phyloP scores from a whole-genome alignment of 2,329 filamentous ascomycete genomes.

The Kalaharituber pfeilii region DNA sequence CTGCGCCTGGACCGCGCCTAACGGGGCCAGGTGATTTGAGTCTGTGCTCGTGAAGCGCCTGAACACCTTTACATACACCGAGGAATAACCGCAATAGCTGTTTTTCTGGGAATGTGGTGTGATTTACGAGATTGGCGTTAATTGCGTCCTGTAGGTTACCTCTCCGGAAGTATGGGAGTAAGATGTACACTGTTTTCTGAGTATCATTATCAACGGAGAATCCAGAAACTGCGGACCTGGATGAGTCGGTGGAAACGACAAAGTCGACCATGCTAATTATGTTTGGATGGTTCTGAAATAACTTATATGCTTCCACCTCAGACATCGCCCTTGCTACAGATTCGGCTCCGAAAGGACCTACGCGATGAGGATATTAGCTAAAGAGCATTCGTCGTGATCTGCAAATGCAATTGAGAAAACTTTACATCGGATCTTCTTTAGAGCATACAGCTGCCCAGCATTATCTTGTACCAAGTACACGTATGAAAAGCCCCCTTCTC shows the following conservation, averaged over 20 bases:
- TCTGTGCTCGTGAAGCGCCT: constrained; percentile 79
- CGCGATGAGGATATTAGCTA: no score
- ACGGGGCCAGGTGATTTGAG: constrained; percentile 32
- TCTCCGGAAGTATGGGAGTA: constrained; percentile 84
- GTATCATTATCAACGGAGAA: constrained; percentile 38
- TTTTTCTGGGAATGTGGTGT: constrained; percentile 73
- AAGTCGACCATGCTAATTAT: constrained; percentile 81
- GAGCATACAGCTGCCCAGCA: constrained; percentile 68
- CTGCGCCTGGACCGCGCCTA: constrained; percentile 37
- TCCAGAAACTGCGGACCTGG: constrained; percentile 31
- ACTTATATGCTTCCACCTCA: constrained; percentile 89
- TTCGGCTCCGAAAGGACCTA: constrained; percentile 73
- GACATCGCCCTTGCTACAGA: constrained; percentile 87
- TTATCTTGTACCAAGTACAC: constrained; percentile 91
- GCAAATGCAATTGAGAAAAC: not conserved
- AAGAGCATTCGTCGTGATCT: not conserved
- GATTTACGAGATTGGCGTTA: constrained; percentile 95
- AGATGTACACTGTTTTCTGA: constrained; percentile 80
- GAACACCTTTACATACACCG: constrained; percentile 74
- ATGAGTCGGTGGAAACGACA: constrained; percentile 55
- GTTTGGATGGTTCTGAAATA: constrained; percentile 65
- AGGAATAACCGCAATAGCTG: constrained; percentile 78
- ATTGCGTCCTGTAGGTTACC: constrained; percentile 97
- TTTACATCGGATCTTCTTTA: constrained; percentile 89
- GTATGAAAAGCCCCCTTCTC: constrained; percentile 97